Evolutionary conservation across 2,329 filamentous ascomycete species (phyloP), one percentile per base, ranked within the genome.

Genomic region (Apiospora phragmitis): DNA sequence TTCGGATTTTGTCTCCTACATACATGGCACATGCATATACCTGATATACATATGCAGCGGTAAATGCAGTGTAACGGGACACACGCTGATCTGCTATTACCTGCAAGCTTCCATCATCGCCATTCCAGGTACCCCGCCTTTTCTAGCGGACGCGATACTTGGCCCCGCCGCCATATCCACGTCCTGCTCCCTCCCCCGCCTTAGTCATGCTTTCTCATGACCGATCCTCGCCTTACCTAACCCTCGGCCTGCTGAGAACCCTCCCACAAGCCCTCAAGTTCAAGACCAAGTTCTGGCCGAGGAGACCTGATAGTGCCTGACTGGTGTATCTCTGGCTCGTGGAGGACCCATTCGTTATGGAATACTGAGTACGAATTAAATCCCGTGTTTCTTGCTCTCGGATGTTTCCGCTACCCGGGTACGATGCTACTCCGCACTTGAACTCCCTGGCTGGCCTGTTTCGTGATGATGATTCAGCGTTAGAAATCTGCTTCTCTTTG

Each of bases 181-280:
- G 41, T 12, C 21, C 24, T 16, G 21, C 12, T 11, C 7, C 18
- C 32, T n/a, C 24, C 65, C 65, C 65, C 65, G 65, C 65, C 65
- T 67, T 67, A 67, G 42, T 67, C 42, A 67, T 67, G 65, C 65
- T 67, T 67, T 43, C 65, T 67, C 65, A 67, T 67, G 21, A 38
- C 55, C 32, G 55, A 62, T 32, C 29, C 55, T 38, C 32, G 12
- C 55, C 55, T 62, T 62, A 62, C 55, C 55, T 62, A 62, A 62
- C 55, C 55, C 8, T 35, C 11, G 29, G 49, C 12, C 14, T 55
- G 51, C 51, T 32, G 14, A 18, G 16, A 32, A 55, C 26, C 18
- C 26, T 32, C 51, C 12, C n/a, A 32, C n/a, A 29, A 9, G 16
- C 16, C 29, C n/a, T 59, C 51, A 35, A 29, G 35, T 3, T 21